phyloP scores from a whole-genome alignment of 2,329 filamentous ascomycete genomes.

The Ceratocystis albifundus region DNA sequence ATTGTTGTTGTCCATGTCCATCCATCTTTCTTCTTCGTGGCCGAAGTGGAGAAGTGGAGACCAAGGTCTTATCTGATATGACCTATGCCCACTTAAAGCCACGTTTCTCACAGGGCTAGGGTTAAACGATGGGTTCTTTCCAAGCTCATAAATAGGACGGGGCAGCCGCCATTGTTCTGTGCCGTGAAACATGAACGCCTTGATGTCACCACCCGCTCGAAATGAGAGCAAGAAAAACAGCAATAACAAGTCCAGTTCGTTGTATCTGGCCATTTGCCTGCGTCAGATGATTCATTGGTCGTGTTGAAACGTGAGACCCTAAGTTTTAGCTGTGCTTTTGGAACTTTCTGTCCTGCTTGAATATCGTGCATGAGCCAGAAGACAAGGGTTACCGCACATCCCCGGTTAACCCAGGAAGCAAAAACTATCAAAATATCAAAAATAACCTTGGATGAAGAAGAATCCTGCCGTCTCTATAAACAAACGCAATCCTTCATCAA shows the following conservation, averaged over 20 bases:
- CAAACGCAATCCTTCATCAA: slow-evolving; percentile 2
- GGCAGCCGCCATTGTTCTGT: neutral
- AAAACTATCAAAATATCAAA: neutral
- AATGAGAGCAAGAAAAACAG: neutral
- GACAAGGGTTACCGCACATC: slow-evolving; percentile 7
- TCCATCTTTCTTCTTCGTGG: too few relatives aligned
- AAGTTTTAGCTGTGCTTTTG: neutral
- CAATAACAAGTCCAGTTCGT: neutral
- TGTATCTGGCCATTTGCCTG: neutral
- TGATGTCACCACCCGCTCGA: neutral
- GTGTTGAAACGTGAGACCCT: neutral
- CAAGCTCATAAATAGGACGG: neutral
- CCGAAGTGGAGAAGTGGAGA: too few relatives aligned
- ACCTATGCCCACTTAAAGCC: too few relatives aligned
- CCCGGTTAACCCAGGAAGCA: neutral
- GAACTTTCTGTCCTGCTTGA: neutral
- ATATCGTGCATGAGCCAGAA: neutral
- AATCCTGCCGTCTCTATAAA: slow-evolving; percentile 12
- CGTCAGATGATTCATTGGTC: neutral
- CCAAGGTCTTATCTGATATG: too few relatives aligned
- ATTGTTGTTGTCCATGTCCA: too few relatives aligned
- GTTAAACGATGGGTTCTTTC: too few relatives aligned
- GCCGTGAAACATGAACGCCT: slow-evolving; percentile 5
- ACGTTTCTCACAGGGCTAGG: too few relatives aligned
- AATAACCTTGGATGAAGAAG: slow-evolving; percentile 5